Evolutionary conservation across 169 alveolate species (phyloP).

Genomic region (Plasmodium adleri): DNA sequence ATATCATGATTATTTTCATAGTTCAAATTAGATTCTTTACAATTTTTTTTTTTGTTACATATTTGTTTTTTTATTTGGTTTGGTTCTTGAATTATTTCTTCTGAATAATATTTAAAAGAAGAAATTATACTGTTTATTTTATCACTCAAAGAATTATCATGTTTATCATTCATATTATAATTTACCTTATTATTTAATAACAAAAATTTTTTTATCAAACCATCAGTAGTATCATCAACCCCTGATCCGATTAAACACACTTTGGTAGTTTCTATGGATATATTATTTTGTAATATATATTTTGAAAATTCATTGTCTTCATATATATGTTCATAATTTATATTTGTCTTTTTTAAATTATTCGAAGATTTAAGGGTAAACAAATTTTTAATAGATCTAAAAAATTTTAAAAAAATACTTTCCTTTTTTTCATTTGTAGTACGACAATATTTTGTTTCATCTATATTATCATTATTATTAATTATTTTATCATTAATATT

Average conservation of each 20-base stretch:
- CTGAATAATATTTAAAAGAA: neutral
- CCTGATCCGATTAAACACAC: slow-evolving; percentile 60
- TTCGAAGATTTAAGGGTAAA: neutral
- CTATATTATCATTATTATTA: too few relatives aligned
- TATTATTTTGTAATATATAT: slow-evolving; percentile 1
- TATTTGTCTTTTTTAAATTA: neutral
- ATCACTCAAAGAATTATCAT: neutral
- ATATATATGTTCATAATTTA: neutral
- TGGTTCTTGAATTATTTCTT: neutral
- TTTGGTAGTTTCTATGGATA: slow-evolving; percentile 18
- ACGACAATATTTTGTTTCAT: too few relatives aligned
- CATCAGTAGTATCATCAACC: slow-evolving; percentile 1
- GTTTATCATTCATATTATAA: neutral
- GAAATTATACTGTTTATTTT: neutral
- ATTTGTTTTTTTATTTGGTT: slow-evolving; percentile 10
- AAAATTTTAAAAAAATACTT: slow-evolving; percentile 20
- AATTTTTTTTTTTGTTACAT: slow-evolving; percentile 2
- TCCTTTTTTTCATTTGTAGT: neutral
- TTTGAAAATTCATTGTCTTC: neutral
- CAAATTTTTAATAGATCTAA: neutral
- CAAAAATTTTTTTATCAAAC: slow-evolving; percentile 9
- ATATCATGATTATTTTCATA: slow-evolving; percentile 7
- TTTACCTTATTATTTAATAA: neutral
- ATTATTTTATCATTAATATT: too few relatives aligned
- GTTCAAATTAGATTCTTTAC: slow-evolving; percentile 14